Evolutionary conservation across 208 protist genomes (phyloP), one percentile per base, ranked within the genome.

Genomic region (Trypanosoma mega): DNA sequence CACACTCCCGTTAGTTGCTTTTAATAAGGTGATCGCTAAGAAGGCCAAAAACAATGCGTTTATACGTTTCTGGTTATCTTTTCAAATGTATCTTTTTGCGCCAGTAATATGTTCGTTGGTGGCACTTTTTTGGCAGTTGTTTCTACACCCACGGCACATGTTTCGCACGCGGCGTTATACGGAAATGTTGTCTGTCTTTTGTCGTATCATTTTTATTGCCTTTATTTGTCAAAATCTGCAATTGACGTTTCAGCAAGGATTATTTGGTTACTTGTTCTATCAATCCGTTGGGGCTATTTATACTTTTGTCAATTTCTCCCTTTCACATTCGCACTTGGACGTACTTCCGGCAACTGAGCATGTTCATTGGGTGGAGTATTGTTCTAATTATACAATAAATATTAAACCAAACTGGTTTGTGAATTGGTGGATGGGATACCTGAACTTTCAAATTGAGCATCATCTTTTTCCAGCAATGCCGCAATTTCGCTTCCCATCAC

Each of bases 371-470:
- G 80, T 93, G 3, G 80, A 90, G 69, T 88, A 87, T 66, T 64
- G 70, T 16, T 56, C 70, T 26, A 59, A 79, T 43, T 78, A 86
- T 76, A 94, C 87, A 7, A 88, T 87, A 60, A 77, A 94, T 68
- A 76, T 86, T 20, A 33, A 68, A 9, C 59, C 74, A 16, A 63
- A 52, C 63, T 76, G 52, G 57, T 79, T 88, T 8, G 76, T 80
- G 48, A 81, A 70, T 24, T 94, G 79, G 78, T 82, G 85, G 44
- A 89, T 91, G 78, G 77, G 74, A 9, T 86, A 85, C 65, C 75
- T 94, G 31, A 93, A 92, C 67, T 92, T 63, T 45, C 89, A 95
- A 72, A 80, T 95, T 48, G 82, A 92, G 68, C 89, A 95, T 63
- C 89, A 95, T 51, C 74, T 95, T 12, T 95, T 95, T 60, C 87